Conservation (phyloP, 768 basidiomycete species). For the Kwoniella heveanensis region DNA sequence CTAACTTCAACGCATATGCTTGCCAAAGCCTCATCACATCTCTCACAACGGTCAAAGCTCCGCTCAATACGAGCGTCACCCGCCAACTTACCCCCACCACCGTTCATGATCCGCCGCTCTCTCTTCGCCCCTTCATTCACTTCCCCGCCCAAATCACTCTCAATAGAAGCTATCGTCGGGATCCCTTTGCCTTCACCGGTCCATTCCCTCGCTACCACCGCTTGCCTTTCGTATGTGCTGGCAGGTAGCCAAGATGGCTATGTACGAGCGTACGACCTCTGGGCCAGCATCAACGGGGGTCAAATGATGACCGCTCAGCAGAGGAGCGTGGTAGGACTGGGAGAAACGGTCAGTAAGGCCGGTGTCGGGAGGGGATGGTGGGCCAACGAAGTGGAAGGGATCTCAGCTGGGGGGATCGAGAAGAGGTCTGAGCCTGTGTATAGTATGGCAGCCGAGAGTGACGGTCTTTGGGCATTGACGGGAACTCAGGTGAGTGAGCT, state of each 20-base stretch:
- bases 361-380: conserved; percentile 87
- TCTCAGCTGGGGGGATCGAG: conserved; percentile 7
- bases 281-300: conserved; percentile 82
- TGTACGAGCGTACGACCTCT: conserved; percentile 89
- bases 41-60: conserved; percentile 10
- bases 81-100: conserved; percentile 33
- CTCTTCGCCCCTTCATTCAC: conserved; percentile 48
- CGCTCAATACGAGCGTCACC: conserved; percentile 10
- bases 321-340: conserved; percentile 82
- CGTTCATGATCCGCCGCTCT: conserved; percentile 49
- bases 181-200: conserved; percentile 86
- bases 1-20: conserved; percentile 8
- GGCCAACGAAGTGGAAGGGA: conserved; percentile 64
- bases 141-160: conserved; percentile 63
- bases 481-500: conserved; percentile 82
- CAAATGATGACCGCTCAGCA: conserved; percentile 84
- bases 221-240: conserved; percentile 82
- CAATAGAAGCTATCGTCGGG: conserved; percentile 87
- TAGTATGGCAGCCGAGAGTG: conserved; percentile 85
- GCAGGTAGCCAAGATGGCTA: conserved; percentile 94
- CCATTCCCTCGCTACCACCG: conserved; percentile 80
- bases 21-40: conserved; percentile 12
- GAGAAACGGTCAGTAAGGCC: conserved; percentile 87
- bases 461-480: conserved; percentile 87
- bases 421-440: conserved; percentile 67